Evolutionary conservation across 2,329 filamentous ascomycete species (phyloP).

Genomic region (Ophiognomonia clavigignenti-juglandacearum): DNA sequence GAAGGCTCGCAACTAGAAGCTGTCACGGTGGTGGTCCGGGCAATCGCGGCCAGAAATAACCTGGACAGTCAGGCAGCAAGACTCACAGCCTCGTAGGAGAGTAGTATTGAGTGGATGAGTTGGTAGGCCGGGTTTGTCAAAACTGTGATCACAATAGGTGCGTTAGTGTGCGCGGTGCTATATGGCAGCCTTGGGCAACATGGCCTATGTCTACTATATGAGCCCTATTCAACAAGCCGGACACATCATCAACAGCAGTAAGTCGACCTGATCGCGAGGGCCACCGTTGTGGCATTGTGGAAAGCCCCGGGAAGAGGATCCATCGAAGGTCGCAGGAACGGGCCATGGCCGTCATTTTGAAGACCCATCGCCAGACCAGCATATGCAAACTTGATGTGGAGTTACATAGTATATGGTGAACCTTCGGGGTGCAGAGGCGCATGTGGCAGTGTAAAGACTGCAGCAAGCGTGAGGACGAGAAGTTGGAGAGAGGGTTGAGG

Average conservation of each 20-base stretch:
- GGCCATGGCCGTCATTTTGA: constrained; percentile 6
- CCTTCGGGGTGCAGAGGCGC: neutral
- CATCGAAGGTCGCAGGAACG: constrained; percentile 8
- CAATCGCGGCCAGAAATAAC: too few relatives aligned
- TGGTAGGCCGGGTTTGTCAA: constrained; percentile 1
- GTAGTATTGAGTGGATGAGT: neutral
- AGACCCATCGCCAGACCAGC: neutral
- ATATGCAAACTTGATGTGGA: constrained; percentile 1
- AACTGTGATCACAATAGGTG: neutral
- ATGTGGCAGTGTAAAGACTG: neutral
- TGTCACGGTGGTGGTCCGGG: too few relatives aligned
- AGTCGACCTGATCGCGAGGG: constrained; percentile 1
- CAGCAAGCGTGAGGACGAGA: too few relatives aligned
- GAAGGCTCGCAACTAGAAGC: too few relatives aligned
- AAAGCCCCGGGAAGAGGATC: too few relatives aligned
- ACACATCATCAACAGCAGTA: neutral
- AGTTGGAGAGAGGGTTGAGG: too few relatives aligned
- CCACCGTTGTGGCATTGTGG: constrained; percentile 3
- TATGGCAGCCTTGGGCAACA: constrained; percentile 12
- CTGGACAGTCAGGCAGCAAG: constrained; percentile 16
- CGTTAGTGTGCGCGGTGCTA: too few relatives aligned
- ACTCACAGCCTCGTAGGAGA: constrained; percentile 10
- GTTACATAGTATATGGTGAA: neutral
- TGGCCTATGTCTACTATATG: constrained; percentile 15
- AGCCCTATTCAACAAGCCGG: constrained; percentile 8